phyloP scores from a whole-genome alignment of 441 rosid species.

The Mallotus japonicus region DNA sequence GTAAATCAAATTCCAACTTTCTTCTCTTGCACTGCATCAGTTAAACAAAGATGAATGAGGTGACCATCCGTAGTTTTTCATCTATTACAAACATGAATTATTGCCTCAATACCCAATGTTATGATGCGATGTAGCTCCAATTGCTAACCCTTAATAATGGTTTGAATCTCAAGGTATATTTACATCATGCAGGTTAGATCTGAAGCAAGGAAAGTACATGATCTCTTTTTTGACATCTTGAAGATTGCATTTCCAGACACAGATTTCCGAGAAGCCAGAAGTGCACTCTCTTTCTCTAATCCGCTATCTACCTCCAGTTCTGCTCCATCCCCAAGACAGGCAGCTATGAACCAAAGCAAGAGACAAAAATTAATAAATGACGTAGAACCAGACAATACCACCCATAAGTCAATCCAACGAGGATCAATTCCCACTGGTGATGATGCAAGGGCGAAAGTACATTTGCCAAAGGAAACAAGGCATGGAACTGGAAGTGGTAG shows the following conservation, averaged over 20 bases:
- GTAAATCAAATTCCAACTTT: not conserved
- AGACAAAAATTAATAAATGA: constrained; percentile 61
- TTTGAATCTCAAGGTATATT: constrained; percentile 22
- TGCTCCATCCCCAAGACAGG: constrained; percentile 54
- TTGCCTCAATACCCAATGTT: not conserved
- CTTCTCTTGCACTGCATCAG: not conserved
- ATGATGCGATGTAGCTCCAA: not conserved
- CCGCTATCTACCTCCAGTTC: constrained; percentile 50
- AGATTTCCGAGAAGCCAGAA: constrained; percentile 83
- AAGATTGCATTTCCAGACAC: constrained; percentile 90
- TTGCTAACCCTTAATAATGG: not conserved
- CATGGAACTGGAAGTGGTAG: constrained; percentile 50
- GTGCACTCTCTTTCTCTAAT: constrained; percentile 61
- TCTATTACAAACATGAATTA: not conserved
- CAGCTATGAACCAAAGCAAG: constrained; percentile 56
- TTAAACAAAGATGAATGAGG: not conserved
- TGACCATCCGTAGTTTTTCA: not conserved
- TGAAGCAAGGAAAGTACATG: constrained; percentile 96
- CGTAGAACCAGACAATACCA: constrained; percentile 55
- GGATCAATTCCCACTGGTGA: constrained; percentile 44
- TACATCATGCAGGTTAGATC: constrained; percentile 68
- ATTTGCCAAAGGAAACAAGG: constrained; percentile 68
- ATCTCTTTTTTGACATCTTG: constrained; percentile 92
- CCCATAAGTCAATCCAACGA: constrained; percentile 55
- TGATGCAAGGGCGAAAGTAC: constrained; percentile 68